Base-by-base conservation (phyloP, 306 rosid genomes). In the Comarum palustre region DNA sequence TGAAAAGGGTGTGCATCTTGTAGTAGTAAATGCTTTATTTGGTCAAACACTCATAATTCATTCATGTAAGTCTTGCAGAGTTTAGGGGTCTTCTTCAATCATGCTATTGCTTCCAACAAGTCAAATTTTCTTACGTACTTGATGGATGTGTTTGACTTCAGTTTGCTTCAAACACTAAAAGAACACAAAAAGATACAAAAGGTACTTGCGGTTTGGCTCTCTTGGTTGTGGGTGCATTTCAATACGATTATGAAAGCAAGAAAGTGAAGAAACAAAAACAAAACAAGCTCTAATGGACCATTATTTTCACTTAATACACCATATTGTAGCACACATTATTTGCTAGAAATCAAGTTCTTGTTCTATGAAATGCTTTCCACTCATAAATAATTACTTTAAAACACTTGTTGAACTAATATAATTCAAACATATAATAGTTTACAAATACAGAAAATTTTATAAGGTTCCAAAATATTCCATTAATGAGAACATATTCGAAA, bases 1-100 rank as follows among this genome's bases (percentile, higher is more conserved):
- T 67, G 79, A 42, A 77, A 66, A 68, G n/a, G 34, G 39, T 41
- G 51, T 22, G 38, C 48, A 52, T 57, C 20, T 59, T 25, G 65
- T 13, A 59, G 86, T 38, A 79, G 82, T 89, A 80, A 88, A 88
- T 88, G 86, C 87, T 80, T 87, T 88, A 74, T 78, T 81, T 80
- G 87, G 84, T 83, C 80, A 75, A 45, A 75, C 91, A 85, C 80
- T 62, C 81, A 17, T 61, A 32, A 32, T 32, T 61, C 43, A 24
- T 59, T 27, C 73, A 74, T 59, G 77, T 68, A 71, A 61, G 68
- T 16, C n/a, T 29, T 46, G 48, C 34, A 55, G 59, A 24, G 82
- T 58, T 58, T 27, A 55, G 80, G 75, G 42, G n/a, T n/a, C n/a
- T 81, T 50, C 69, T 69, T 79, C 90, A 79, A 84, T 89, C 90